Base-by-base conservation (phyloP, 345 rosid genomes). In the Gossypium australe region DNA sequence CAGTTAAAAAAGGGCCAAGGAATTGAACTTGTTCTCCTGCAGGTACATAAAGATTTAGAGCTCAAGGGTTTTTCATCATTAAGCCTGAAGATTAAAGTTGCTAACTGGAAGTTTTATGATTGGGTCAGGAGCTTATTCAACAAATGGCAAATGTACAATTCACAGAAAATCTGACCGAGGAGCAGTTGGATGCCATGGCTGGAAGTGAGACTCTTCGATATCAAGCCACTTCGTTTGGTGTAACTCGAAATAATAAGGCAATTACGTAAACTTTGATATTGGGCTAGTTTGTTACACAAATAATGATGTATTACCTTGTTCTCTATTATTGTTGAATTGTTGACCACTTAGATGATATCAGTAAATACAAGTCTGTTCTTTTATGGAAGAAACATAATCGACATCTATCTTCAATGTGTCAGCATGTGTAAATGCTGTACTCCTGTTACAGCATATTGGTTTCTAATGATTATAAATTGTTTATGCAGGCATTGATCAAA, bases 71-170 rank as follows among this genome's bases (percentile, higher is more conserved):
- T 66, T 61, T 41, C 64, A 29, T 75, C 22, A 47, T 74, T 71
- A 56, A 43, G 70, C 61, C 53, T 51, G 45, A 44, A 34, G 27
- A 24, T 57, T 24, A 61, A 44, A 62, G 45, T 84, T 76, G 81
- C 73, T 57, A 51, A 72, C 70, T 73, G 74, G 68, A 60, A 59
- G 70, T 56, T 74, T 79, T 57, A 29, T 82, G 81, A 76, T 78
- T 76, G 52, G 55, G 52, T 77, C 84, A 96, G 99, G 99, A 96
- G 83, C 94, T 96, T 78, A 71, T 96, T 84, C 97, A 92, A 78
- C 99, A 96, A 85, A 96, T 96, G 99, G 99, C 99, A 76, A 96
- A 93, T 84, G 98, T 93, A 67, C 99, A 91, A 77, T 96, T 92
- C 84, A 96, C 94, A 1, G 98, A 96, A 84, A 96, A 96, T 85